These are phyloP conservation scores for Vanrija humicola DNA, from an alignment of 1,284 basidiomycete genomes.

Conservation along the genomic window DNA sequence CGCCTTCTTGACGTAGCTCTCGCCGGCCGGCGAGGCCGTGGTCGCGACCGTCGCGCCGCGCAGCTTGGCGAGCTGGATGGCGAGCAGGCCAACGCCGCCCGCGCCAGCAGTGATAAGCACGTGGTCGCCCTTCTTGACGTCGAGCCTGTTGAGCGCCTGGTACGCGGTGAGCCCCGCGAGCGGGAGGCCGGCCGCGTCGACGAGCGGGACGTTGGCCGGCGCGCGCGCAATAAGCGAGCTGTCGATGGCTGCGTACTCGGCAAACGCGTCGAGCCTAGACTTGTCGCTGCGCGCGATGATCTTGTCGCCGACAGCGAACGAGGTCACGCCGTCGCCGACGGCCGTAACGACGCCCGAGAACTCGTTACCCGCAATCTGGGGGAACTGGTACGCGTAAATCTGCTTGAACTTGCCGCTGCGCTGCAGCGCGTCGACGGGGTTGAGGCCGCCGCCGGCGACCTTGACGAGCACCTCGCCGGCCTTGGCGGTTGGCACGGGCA, in stretches of 20 bases:
- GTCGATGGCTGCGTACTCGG: conserved; percentile 44
- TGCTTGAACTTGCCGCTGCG: conserved; percentile 20
- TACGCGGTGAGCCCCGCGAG: conserved; percentile 20
- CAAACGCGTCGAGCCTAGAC: conserved; percentile 38
- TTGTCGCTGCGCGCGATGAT: conserved; percentile 52
- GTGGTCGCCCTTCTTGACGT: conserved; percentile 20
- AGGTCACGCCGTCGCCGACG: conserved; percentile 25
- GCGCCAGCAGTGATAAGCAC: conserved; percentile 52
- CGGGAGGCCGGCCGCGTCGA: conserved; percentile 19
- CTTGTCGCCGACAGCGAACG: conserved; percentile 48
- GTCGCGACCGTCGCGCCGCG: conserved; percentile 51
- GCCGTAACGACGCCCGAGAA: conserved; percentile 51
- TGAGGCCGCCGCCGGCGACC: conserved; percentile 15
- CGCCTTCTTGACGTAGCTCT: conserved; percentile 46
- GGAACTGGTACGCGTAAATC: conserved; percentile 11
- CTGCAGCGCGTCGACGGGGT: conserved; percentile 38
- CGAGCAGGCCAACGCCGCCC: conserved; percentile 52
- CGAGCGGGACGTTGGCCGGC: conserved; percentile 11
- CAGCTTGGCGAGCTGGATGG: conserved; percentile 51
- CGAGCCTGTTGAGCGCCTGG: conserved; percentile 17
- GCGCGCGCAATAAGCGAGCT: conserved; percentile 12
- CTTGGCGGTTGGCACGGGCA: conserved; percentile 8
- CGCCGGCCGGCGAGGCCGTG: conserved; percentile 50
- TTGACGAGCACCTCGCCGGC: conserved; percentile 12
- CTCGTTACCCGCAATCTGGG: conserved; percentile 28